phyloP scores from a whole-genome alignment of 2,329 filamentous ascomycete genomes.

The Cercospora brassicicola region DNA sequence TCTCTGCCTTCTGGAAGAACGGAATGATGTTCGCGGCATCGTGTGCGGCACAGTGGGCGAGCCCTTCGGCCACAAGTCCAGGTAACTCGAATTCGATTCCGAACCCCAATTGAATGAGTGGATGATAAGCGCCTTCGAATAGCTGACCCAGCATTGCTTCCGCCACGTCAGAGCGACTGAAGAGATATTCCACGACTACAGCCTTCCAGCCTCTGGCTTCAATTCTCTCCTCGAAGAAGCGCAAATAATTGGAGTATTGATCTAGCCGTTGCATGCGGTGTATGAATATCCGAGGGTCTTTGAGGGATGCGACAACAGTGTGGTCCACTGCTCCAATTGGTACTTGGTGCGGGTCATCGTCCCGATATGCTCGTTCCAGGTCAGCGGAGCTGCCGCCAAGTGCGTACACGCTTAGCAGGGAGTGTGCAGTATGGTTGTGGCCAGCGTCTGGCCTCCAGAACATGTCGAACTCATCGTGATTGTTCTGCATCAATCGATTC shows the following conservation, averaged over 20 bases:
- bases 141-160: slow-evolving; percentile 68
- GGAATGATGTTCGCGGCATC: slow-evolving; percentile 50
- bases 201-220: slow-evolving; percentile 59
- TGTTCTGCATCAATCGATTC: not conserved
- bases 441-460: not conserved
- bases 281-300: not conserved
- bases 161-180: slow-evolving; percentile 62
- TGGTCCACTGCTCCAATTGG: not conserved
- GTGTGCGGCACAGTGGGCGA: slow-evolving; percentile 74
- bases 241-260: slow-evolving; percentile 70
- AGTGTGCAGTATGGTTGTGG: not conserved
- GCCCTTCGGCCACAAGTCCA: slow-evolving; percentile 72
- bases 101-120: slow-evolving; percentile 79
- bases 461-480: slow-evolving; percentile 4
- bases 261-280: not conserved
- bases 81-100: slow-evolving; percentile 78
- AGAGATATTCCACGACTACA: slow-evolving; percentile 65
- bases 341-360: not conserved
- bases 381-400: not conserved
- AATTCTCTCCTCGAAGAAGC: slow-evolving; percentile 73
- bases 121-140: slow-evolving; percentile 69
- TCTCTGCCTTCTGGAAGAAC: slow-evolving; percentile 57
- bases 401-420: not conserved
- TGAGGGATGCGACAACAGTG: not conserved
- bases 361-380: not conserved